A percentile compares a stretch with the other conserved stretches of the same genome.
These are phyloP conservation scores for Tulasnella calospora DNA, from an alignment of 768 basidiomycete genomes.

Conservation along the genomic window DNA sequence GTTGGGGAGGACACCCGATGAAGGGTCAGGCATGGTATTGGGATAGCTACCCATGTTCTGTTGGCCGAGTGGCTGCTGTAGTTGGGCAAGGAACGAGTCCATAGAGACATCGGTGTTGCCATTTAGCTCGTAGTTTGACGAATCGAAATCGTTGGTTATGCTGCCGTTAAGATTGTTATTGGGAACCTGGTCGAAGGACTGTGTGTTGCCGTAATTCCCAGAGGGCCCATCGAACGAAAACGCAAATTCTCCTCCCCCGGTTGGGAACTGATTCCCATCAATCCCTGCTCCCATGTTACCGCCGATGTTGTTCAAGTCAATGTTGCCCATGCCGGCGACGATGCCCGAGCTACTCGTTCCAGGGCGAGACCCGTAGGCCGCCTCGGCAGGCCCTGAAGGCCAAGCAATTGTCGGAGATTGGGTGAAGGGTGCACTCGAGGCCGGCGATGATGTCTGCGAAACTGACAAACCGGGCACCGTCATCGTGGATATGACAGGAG, in stretches of 20 bases:
- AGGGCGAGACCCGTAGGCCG: constrained; percentile 8
- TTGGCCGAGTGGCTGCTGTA: neutral
- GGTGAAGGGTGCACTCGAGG: constrained; percentile 15
- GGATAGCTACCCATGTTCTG: neutral
- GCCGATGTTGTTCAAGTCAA: constrained; percentile 20
- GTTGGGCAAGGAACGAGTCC: constrained; percentile 14
- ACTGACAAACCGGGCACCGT: constrained; percentile 1
- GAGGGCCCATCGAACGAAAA: constrained; percentile 1
- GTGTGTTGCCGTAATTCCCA: neutral
- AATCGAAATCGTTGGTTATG: neutral
- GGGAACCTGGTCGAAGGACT: constrained; percentile 5
- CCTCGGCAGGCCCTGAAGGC: constrained; percentile 9
- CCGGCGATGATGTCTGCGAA: constrained; percentile 17
- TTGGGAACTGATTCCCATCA: neutral
- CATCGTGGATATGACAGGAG: neutral
- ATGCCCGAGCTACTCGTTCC: constrained; percentile 11
- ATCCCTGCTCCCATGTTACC: neutral
- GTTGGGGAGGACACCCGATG: constrained; percentile 14
- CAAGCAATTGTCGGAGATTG: constrained; percentile 19
- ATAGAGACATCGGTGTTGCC: neutral
- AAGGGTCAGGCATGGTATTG: constrained; percentile 6
- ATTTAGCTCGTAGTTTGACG: neutral
- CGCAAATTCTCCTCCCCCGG: neutral
- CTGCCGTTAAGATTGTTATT: neutral
- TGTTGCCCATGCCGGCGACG: constrained; percentile 18